phyloP scores from a whole-genome alignment of 805 yeast species.

The Kodamaea hsintzibuensis region DNA sequence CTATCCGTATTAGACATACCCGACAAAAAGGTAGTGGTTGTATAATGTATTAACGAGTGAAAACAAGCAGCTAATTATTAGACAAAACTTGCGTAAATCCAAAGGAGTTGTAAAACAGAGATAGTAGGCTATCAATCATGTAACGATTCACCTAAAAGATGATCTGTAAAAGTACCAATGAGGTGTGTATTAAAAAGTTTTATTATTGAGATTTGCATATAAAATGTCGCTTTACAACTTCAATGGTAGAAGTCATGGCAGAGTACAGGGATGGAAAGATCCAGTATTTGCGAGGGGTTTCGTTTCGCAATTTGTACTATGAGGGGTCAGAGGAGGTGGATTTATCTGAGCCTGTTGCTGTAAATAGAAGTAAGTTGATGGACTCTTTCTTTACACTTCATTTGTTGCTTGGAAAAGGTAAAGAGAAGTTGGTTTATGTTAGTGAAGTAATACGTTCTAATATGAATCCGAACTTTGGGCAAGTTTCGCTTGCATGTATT shows the following conservation, averaged over 20 bases:
- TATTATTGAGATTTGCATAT: not conserved
- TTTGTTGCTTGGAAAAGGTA: conserved; percentile 10
- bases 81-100: not conserved
- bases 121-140: not conserved
- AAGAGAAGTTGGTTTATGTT: conserved; percentile 26
- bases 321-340: not conserved
- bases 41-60: not conserved
- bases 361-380: conserved; percentile 8
- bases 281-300: conserved; percentile 15
- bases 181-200: not conserved
- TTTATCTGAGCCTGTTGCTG: not conserved
- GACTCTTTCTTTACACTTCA: conserved; percentile 32
- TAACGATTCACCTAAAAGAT: not conserved
- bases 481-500: conserved; percentile 25
- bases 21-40: not conserved
- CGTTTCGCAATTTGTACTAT: conserved; percentile 18
- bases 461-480: conserved; percentile 30
- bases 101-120: not conserved
- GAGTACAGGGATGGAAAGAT: conserved; percentile 15
- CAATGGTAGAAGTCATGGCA: conserved; percentile 4
- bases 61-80: not conserved
- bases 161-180: not conserved
- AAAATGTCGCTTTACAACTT: conserved; percentile 1
- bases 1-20: conserved; percentile 14
- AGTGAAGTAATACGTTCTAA: conserved; percentile 28